Percentiles rank a stretch among this genome's conserved stretches.
phyloP scores from a whole-genome alignment of 2,329 filamentous ascomycete genomes.

The Talaromyces sp. region DNA sequence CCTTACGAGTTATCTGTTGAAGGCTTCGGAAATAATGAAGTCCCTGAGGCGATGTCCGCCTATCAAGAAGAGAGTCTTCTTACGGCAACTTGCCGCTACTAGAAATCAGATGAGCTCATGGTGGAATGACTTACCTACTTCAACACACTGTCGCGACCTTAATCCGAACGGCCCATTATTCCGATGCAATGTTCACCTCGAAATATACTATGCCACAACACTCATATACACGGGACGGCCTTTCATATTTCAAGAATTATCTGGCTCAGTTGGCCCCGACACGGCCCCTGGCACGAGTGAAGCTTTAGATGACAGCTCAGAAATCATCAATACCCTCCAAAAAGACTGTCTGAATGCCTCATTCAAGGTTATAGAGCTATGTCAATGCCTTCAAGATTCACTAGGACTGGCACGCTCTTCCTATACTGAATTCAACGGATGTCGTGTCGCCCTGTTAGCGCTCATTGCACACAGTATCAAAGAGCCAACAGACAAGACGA shows the following conservation, averaged over 20 bases:
- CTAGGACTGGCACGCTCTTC: slow-evolving; percentile 54
- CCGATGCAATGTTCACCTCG: slow-evolving; percentile 51
- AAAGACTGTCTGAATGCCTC: slow-evolving; percentile 52
- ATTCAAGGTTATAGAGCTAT: slow-evolving; percentile 49
- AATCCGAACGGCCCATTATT: slow-evolving; percentile 38
- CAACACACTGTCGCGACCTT: slow-evolving; percentile 36
- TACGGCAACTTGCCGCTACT: neutral
- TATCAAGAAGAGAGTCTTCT: neutral
- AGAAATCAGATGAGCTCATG: slow-evolving; percentile 27
- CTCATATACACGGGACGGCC: slow-evolving; percentile 54
- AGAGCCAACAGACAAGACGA: slow-evolving; percentile 31
- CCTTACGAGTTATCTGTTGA: no score
- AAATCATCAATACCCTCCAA: slow-evolving; percentile 34
- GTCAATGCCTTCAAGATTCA: slow-evolving; percentile 46
- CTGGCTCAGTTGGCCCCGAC: neutral
- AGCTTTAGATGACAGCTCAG: slow-evolving; percentile 1
- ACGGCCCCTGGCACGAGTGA: neutral
- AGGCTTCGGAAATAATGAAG: neutral
- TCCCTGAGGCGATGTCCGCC: neutral
- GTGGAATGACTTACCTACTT: slow-evolving; percentile 33
- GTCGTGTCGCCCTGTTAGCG: slow-evolving; percentile 54
- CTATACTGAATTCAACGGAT: slow-evolving; percentile 56
- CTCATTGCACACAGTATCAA: slow-evolving; percentile 32
- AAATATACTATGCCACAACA: slow-evolving; percentile 51
- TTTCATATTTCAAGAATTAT: slow-evolving; percentile 45